Percentiles rank a stretch among this genome's conserved stretches.
phyloP scores from a whole-genome alignment of 345 rosid species.

The Zanthoxylum bungeanum region DNA sequence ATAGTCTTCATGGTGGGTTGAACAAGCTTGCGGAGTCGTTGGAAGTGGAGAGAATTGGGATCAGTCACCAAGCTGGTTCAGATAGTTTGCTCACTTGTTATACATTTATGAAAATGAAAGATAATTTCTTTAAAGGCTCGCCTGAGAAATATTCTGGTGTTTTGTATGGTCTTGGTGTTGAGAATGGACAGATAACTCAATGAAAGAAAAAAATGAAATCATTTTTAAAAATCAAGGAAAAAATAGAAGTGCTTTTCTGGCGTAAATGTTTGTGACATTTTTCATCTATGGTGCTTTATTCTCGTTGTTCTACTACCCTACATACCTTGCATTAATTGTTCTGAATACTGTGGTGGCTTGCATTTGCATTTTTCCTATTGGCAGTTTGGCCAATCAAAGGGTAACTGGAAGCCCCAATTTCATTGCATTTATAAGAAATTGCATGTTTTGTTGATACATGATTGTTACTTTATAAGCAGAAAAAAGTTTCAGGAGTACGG shows the following conservation, averaged over 20 bases:
- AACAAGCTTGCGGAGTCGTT: conserved; percentile 68
- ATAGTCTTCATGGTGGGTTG: conserved; percentile 76
- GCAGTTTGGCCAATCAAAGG: neutral
- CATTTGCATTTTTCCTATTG: neutral
- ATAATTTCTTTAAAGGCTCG: conserved; percentile 58
- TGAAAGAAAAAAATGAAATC: conserved; percentile 19
- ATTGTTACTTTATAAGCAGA: neutral
- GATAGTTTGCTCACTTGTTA: conserved; percentile 79
- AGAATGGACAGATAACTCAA: conserved; percentile 48
- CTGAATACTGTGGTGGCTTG: neutral
- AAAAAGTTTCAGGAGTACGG: neutral
- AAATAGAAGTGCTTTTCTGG: conserved; percentile 9
- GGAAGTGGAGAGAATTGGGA: conserved; percentile 66
- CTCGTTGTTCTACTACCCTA: neutral
- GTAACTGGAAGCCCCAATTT: no score
- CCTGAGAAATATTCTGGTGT: conserved; percentile 66
- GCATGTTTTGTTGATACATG: neutral
- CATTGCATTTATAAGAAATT: no score
- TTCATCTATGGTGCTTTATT: neutral
- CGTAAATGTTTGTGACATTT: neutral
- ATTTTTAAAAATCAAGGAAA: conserved; percentile 12
- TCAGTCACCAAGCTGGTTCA: conserved; percentile 79
- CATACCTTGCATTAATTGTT: neutral
- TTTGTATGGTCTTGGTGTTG: conserved; percentile 71
- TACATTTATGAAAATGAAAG: conserved; percentile 70